Conservation (phyloP, 495 filamentous ascomycete species). For the Penicillium longicatenatum region DNA sequence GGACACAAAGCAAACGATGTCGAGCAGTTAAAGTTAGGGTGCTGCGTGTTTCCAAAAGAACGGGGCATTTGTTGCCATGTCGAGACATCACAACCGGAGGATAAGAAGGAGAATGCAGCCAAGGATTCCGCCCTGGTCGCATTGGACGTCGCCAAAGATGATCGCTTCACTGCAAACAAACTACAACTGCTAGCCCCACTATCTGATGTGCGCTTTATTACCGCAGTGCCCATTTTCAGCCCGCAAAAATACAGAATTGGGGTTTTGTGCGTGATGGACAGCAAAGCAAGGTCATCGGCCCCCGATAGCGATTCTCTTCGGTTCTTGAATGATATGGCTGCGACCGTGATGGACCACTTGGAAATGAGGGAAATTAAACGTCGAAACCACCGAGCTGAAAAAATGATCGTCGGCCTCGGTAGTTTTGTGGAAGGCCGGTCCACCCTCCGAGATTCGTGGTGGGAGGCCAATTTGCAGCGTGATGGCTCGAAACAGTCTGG, state of each 20-base stretch:
- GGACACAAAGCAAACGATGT: conserved; percentile 15
- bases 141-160: conserved; percentile 19
- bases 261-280: conserved; percentile 60
- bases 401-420: conserved; percentile 35
- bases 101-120: not conserved
- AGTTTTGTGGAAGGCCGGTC: conserved; percentile 34
- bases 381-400: conserved; percentile 19
- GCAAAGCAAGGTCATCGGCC: conserved; percentile 30
- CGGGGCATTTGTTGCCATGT: conserved; percentile 48
- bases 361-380: conserved; percentile 11
- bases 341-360: conserved; percentile 32
- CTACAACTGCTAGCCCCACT: not conserved
- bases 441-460: conserved; percentile 30
- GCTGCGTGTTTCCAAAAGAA: conserved; percentile 42
- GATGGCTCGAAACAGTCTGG: not conserved
- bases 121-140: conserved; percentile 7
- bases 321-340: conserved; percentile 38
- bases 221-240: conserved; percentile 60
- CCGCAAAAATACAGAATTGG: conserved; percentile 61
- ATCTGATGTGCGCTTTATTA: conserved; percentile 52
- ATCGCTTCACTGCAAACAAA: conserved; percentile 18
- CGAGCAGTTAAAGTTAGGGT: conserved; percentile 43
- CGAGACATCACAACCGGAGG: conserved; percentile 4
- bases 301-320: conserved; percentile 16
- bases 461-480: not conserved